These are phyloP conservation scores for Ophiobolus disseminans DNA, from an alignment of 2,329 filamentous ascomycete species.

Conservation along the genomic window DNA sequence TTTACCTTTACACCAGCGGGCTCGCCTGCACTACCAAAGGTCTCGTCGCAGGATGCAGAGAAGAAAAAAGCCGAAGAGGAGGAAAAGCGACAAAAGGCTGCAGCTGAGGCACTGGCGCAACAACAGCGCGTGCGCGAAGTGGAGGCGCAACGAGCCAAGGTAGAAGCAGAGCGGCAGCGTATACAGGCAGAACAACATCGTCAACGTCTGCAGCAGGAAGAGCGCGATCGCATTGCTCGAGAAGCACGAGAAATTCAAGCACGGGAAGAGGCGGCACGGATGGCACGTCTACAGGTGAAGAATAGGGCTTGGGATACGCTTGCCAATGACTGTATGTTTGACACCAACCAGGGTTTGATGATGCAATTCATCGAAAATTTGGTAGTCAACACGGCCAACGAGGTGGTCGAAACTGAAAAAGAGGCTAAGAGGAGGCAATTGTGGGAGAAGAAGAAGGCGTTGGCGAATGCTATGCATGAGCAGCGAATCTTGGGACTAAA, in stretches of 20 bases:
- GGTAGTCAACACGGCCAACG: slow-evolving; percentile 43
- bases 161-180: slow-evolving; percentile 26
- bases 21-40: slow-evolving; percentile 15
- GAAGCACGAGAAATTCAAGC: slow-evolving; percentile 29
- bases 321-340: slow-evolving; percentile 48
- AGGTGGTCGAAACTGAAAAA: slow-evolving; percentile 29
- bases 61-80: slow-evolving; percentile 22
- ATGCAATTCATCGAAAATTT: slow-evolving; percentile 54
- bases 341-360: slow-evolving; percentile 51
- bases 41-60: slow-evolving; percentile 19
- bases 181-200: slow-evolving; percentile 22
- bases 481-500: slow-evolving; percentile 23
- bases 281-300: slow-evolving; percentile 19
- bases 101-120: slow-evolving; percentile 15
- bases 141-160: slow-evolving; percentile 20
- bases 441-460: slow-evolving; percentile 29
- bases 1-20: slow-evolving; percentile 23
- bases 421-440: slow-evolving; percentile 39
- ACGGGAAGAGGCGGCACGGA: slow-evolving; percentile 28
- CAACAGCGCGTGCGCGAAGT: slow-evolving; percentile 11
- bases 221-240: slow-evolving; percentile 24
- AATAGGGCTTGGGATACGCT: slow-evolving; percentile 40
- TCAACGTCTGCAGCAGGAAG: slow-evolving; percentile 23
- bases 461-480: slow-evolving; percentile 27
- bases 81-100: slow-evolving; percentile 10